phyloP scores from a whole-genome alignment of 306 rosid genomes.

The Ormosia emarginata region DNA sequence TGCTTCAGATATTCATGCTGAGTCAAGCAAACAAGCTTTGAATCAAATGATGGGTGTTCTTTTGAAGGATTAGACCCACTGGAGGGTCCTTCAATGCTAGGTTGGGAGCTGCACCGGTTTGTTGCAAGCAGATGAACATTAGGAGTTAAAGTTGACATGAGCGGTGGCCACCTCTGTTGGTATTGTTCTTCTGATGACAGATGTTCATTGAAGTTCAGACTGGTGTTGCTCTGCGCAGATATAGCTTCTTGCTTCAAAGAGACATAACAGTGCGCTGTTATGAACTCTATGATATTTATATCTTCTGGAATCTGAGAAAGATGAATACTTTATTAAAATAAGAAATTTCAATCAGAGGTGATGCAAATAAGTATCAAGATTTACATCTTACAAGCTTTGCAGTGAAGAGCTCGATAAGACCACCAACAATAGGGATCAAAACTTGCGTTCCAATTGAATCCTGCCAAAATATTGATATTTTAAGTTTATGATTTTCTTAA shows the following conservation, averaged over 20 bases:
- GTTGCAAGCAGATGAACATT: slow-evolving; percentile 19
- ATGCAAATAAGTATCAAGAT: neutral
- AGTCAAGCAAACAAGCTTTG: slow-evolving; percentile 8
- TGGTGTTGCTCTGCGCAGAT: slow-evolving; percentile 18
- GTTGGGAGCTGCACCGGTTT: slow-evolving; percentile 38
- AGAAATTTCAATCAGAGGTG: neutral
- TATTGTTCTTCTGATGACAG: slow-evolving; percentile 10
- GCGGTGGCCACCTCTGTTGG: slow-evolving; percentile 18
- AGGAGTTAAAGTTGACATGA: slow-evolving; percentile 24
- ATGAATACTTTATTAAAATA: neutral
- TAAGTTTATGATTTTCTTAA: slow-evolving; percentile 1
- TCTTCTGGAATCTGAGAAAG: slow-evolving; percentile 61
- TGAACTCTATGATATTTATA: slow-evolving; percentile 41
- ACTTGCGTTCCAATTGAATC: slow-evolving; percentile 62
- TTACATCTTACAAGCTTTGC: slow-evolving; percentile 46
- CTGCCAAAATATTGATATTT: slow-evolving; percentile 31
- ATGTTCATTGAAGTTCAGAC: slow-evolving; percentile 30
- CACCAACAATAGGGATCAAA: slow-evolving; percentile 62
- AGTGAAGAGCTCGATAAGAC: slow-evolving; percentile 73
- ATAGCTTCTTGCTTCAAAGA: slow-evolving; percentile 42
- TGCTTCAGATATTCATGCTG: slow-evolving; percentile 22
- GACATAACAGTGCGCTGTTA: slow-evolving; percentile 41
- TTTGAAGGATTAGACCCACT: slow-evolving; percentile 52
- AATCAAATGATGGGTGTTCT: slow-evolving; percentile 42
- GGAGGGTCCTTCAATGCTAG: slow-evolving; percentile 57